phyloP scores from a whole-genome alignment of 306 rosid species.

The Fagus crenata region DNA sequence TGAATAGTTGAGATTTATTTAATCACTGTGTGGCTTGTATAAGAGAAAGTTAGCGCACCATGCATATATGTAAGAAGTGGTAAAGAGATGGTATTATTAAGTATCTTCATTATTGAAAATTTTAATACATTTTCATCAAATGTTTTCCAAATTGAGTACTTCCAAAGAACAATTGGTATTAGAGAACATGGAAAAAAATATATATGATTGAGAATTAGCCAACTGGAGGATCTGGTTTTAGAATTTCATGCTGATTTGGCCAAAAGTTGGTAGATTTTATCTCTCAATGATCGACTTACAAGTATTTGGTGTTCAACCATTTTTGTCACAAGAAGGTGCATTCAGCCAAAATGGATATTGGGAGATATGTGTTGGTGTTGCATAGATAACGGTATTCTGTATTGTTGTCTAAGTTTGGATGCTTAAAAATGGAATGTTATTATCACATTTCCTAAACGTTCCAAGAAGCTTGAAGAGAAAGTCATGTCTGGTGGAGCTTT shows the following conservation, averaged over 20 bases:
- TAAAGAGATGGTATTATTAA: slow-evolving; percentile 4
- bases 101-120: not conserved
- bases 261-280: not conserved
- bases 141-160: not conserved
- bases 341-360: not conserved
- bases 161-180: not conserved
- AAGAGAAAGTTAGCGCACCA: not conserved
- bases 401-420: not conserved
- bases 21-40: not conserved
- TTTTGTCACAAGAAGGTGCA: not conserved
- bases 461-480: not conserved
- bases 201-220: not conserved
- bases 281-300: not conserved
- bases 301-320: not conserved
- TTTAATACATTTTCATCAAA: not conserved
- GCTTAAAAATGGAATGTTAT: not conserved
- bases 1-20: not conserved
- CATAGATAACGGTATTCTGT: not conserved
- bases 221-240: not conserved
- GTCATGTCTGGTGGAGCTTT: not conserved
- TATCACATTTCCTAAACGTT: not conserved
- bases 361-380: not conserved
- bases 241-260: not conserved
- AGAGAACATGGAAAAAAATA: not conserved
- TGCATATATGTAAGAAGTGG: not conserved